Conservation (phyloP, 192 early-diverging fungal genomes). For the Phlyctochytrium planicorne region DNA sequence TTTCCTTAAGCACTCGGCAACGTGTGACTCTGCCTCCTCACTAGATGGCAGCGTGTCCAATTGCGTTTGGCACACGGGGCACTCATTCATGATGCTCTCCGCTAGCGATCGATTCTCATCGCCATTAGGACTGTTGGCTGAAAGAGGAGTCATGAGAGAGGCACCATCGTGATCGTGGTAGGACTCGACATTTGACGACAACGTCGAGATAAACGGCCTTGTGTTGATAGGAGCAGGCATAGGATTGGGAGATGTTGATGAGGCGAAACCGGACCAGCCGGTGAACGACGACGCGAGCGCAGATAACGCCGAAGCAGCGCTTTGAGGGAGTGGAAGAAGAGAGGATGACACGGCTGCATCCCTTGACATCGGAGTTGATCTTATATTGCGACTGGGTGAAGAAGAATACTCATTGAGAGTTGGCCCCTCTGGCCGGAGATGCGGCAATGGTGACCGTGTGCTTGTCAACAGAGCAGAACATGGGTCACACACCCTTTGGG, state of each 20-base stretch:
- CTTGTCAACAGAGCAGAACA: constrained; percentile 44
- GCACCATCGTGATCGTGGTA: background rate
- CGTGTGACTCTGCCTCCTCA: constrained; percentile 56
- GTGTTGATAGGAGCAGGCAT: background rate
- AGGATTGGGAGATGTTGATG: background rate
- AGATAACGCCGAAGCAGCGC: background rate
- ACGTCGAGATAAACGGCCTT: background rate
- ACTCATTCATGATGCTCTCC: constrained; percentile 66
- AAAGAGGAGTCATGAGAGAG: constrained; percentile 1
- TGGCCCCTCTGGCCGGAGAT: no score
- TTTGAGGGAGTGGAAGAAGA: background rate
- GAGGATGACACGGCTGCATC: no score
- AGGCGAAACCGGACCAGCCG: constrained; percentile 2
- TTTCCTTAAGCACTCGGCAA: constrained; percentile 54
- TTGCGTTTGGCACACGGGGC: constrained; percentile 65
- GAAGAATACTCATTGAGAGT: no score
- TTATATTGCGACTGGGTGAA: no score
- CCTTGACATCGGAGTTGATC: no score
- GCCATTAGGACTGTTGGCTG: constrained; percentile 8
- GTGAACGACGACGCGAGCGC: background rate
- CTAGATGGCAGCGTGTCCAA: constrained; percentile 44
- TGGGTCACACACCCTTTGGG: constrained; percentile 59
- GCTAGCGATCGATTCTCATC: constrained; percentile 18
- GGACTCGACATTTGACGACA: background rate
- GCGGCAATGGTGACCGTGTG: background rate